A percentile compares a stretch with the other conserved stretches of the same genome.
Conservation (phyloP, 192 early-diverging fungal genomes). For the Pilaira anomala region DNA sequence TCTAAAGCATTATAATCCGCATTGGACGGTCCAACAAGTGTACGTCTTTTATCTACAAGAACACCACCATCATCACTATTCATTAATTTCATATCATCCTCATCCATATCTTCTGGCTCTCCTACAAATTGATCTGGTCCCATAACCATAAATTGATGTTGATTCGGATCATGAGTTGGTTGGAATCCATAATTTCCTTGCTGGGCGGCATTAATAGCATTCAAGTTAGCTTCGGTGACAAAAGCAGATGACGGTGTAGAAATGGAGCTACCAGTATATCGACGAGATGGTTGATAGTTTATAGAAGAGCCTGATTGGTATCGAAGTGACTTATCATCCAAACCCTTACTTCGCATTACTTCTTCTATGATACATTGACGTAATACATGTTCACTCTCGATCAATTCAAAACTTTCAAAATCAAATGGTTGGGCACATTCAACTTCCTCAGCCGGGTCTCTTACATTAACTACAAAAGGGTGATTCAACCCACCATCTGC, state of each 20-base stretch:
- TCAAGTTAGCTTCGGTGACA: constrained; percentile 18
- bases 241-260: constrained; percentile 22
- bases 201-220: constrained; percentile 21
- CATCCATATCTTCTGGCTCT: constrained; percentile 38
- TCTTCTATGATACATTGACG: constrained; percentile 30
- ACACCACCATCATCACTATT: constrained; percentile 23
- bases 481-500: constrained; percentile 89
- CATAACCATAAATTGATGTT: constrained; percentile 11
- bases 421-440: constrained; percentile 23
- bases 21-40: constrained; percentile 18
- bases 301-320: background rate
- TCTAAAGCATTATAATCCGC: constrained; percentile 28
- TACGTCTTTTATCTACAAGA: constrained; percentile 16
- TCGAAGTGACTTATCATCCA: background rate
- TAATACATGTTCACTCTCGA: constrained; percentile 19
- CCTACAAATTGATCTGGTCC: constrained; percentile 21
- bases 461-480: constrained; percentile 77
- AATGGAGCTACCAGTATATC: constrained; percentile 30
- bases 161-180: background rate
- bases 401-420: constrained; percentile 34
- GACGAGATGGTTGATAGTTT: background rate
- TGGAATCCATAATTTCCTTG: constrained; percentile 6
- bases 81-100: constrained; percentile 23
- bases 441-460: constrained; percentile 40
- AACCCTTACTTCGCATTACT: constrained; percentile 17